Conservation (phyloP, 371 early-diverging fungal species). For the Mortierella sp. region DNA sequence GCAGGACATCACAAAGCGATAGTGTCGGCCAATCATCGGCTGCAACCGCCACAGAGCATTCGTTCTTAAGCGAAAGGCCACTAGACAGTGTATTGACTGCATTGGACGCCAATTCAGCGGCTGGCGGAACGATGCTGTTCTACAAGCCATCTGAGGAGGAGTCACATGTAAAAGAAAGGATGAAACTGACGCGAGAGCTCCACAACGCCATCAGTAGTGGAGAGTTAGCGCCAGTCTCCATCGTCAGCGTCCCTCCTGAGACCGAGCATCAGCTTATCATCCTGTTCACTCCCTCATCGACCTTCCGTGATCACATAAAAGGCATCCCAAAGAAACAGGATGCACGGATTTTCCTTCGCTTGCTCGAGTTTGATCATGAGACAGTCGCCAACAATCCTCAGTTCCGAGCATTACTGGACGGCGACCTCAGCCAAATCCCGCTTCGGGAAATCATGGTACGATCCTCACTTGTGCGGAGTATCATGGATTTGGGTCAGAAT, state of each 20-base stretch:
- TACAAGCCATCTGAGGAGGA: slow-evolving; percentile 84
- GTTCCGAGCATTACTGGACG: slow-evolving; percentile 76
- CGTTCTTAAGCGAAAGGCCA: slow-evolving; percentile 64
- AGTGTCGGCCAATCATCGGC: not conserved
- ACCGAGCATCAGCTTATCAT: slow-evolving; percentile 81
- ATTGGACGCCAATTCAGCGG: slow-evolving; percentile 70
- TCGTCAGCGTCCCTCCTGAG: slow-evolving; percentile 79
- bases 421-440: slow-evolving; percentile 79
- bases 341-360: slow-evolving; percentile 79
- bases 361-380: slow-evolving; percentile 85
- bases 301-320: slow-evolving; percentile 69
- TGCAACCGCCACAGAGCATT: slow-evolving; percentile 51
- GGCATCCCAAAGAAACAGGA: slow-evolving; percentile 87
- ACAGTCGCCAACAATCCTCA: slow-evolving; percentile 73
- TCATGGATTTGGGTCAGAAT: slow-evolving; percentile 95
- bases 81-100: slow-evolving; percentile 74
- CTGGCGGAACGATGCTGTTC: slow-evolving; percentile 77
- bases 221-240: slow-evolving; percentile 73
- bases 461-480: slow-evolving; percentile 84
- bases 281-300: slow-evolving; percentile 79
- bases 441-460: slow-evolving; percentile 94
- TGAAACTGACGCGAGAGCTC: slow-evolving; percentile 83
- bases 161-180: slow-evolving; percentile 82
- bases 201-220: slow-evolving; percentile 78
- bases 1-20: slow-evolving; percentile 13